These are phyloP conservation scores for Cadophora gregata DNA, from an alignment of 2,329 filamentous ascomycete species.

Conservation along the genomic window DNA sequence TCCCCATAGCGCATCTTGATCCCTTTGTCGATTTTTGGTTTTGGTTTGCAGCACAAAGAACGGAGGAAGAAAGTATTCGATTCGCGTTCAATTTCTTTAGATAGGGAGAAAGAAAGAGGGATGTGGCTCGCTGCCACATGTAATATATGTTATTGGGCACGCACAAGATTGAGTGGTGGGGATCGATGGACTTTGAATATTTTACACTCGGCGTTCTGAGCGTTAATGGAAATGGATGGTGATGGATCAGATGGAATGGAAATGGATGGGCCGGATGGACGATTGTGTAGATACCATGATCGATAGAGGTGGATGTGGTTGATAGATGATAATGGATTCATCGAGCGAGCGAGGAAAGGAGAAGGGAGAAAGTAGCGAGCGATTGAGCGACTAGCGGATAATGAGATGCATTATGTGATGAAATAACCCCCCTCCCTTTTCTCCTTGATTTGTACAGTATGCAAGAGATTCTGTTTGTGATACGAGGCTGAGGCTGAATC, in stretches of 20 bases:
- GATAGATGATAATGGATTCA: neutral
- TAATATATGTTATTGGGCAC: constrained; percentile 14
- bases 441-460: neutral
- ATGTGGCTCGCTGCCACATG: constrained; percentile 18
- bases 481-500: neutral
- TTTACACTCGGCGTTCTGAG: constrained; percentile 6
- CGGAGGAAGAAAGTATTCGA: constrained; percentile 3
- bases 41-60: neutral
- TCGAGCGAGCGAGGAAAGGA: neutral
- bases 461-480: neutral
- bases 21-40: constrained; percentile 17
- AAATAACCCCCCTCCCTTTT: neutral
- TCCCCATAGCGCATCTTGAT: constrained; percentile 28
- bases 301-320: constrained; percentile 6
- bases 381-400: constrained; percentile 1
- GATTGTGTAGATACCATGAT: constrained; percentile 13
- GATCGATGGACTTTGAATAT: constrained; percentile 6
- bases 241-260: constrained; percentile 1
- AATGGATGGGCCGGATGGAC: neutral
- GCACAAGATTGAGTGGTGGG: constrained; percentile 2
- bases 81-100: neutral
- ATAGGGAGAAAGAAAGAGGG: neutral
- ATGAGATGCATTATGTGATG: constrained; percentile 12
- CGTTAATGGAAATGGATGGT: constrained; percentile 18
- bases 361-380: neutral